Percentiles rank a stretch among this genome's conserved stretches.
These are phyloP conservation scores for Claviceps capensis DNA, from an alignment of 2,329 filamentous ascomycete genomes.

Conservation along the genomic window DNA sequence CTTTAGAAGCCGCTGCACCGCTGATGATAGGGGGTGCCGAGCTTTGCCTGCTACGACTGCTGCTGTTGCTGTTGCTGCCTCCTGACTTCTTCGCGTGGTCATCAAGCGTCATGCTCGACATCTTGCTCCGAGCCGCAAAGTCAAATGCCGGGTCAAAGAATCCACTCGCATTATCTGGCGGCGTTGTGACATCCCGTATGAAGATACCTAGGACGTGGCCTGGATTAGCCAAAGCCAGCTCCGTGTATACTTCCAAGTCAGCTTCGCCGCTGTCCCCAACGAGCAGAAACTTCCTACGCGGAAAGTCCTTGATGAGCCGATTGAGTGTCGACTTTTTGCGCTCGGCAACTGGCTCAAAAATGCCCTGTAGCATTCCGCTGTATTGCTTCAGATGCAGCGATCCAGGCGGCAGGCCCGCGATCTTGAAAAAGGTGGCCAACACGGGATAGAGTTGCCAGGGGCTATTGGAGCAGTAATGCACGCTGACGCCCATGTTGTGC, in stretches of 20 bases:
- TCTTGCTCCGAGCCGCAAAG: constrained; percentile 11
- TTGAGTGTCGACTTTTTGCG: constrained; percentile 82
- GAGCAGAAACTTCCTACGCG: constrained; percentile 74
- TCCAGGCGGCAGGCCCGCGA: constrained; percentile 68
- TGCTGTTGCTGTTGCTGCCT: background rate
- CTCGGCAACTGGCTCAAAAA: constrained; percentile 94
- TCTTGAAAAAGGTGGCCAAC: constrained; percentile 69
- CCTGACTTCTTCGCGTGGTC: constrained; percentile 5
- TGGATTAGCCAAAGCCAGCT: constrained; percentile 74
- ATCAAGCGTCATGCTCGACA: constrained; percentile 14
- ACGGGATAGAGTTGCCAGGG: constrained; percentile 96
- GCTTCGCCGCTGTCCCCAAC: constrained; percentile 95
- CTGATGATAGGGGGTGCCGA: constrained; percentile 7
- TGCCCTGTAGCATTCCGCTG: constrained; percentile 90
- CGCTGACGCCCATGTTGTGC: constrained; percentile 64
- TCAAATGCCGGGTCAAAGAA: constrained; percentile 60
- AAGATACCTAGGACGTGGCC: constrained; percentile 76
- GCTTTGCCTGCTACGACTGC: constrained; percentile 13
- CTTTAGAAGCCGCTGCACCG: background rate
- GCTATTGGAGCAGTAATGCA: constrained; percentile 98
- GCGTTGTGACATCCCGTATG: constrained; percentile 88
- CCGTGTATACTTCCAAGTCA: constrained; percentile 92
- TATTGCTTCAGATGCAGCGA: constrained; percentile 96
- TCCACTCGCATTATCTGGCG: constrained; percentile 47
- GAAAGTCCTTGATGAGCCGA: constrained; percentile 78